These are phyloP conservation scores for Hypoxylon sp. DNA, from an alignment of 2,329 filamentous ascomycete genomes.

Conservation along the genomic window DNA sequence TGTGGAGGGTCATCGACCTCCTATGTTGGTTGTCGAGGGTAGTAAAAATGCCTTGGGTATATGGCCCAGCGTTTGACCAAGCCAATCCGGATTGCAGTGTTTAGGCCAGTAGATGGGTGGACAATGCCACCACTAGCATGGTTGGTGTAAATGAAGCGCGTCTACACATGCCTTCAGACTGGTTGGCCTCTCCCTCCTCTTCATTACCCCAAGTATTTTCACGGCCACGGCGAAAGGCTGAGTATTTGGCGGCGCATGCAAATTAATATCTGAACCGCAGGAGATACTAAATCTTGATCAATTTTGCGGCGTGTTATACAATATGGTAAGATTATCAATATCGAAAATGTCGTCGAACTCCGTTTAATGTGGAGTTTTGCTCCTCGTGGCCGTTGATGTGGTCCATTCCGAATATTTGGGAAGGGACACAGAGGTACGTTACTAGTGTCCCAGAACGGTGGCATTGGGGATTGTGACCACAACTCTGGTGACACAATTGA, in stretches of 20 bases:
- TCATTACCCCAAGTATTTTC: background rate
- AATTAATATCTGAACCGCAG: background rate
- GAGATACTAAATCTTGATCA: too few species aligned
- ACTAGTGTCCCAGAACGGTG: constrained; percentile 28
- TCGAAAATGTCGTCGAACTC: background rate
- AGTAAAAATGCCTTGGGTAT: constrained; percentile 6
- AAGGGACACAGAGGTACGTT: constrained; percentile 27
- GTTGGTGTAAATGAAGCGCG: constrained; percentile 24
- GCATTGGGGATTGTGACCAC: constrained; percentile 22
- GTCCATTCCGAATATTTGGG: constrained; percentile 21
- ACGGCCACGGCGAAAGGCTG: background rate
- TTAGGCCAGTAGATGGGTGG: constrained; percentile 5
- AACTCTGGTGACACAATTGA: constrained; percentile 31
- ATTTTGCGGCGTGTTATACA: too few species aligned
- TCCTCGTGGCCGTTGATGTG: constrained; percentile 9
- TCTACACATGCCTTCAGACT: constrained; percentile 20
- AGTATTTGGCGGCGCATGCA: background rate
- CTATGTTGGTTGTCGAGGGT: constrained; percentile 6
- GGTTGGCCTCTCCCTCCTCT: constrained; percentile 4
- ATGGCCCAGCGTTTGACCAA: constrained; percentile 18
- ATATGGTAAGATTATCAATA: too few species aligned
- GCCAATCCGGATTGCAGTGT: constrained; percentile 16
- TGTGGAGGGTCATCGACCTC: too few species aligned
- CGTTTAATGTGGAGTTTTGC: background rate
- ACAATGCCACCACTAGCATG: constrained; percentile 19